These are phyloP conservation scores for Penicillium robsamsonii DNA, from an alignment of 495 filamentous ascomycete species.

Conservation along the genomic window DNA sequence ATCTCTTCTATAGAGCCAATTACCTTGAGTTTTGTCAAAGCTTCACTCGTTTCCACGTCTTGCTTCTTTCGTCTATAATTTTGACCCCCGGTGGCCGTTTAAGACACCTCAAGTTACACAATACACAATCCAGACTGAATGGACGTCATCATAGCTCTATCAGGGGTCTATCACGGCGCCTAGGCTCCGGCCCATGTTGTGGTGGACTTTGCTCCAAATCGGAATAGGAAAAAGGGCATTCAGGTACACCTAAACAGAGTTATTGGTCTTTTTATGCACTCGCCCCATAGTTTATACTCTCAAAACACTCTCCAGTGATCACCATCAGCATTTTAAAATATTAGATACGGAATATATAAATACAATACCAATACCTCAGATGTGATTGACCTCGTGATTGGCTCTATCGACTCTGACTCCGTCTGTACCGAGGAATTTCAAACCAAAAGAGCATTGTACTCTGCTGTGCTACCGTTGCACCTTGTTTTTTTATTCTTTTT, in stretches of 20 bases:
- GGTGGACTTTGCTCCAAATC: constrained; percentile 7
- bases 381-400: constrained; percentile 14
- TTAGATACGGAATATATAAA: background rate
- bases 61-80: constrained; percentile 1
- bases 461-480: constrained; percentile 25
- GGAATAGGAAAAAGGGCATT: constrained; percentile 4
- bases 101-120: constrained; percentile 29
- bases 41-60: background rate
- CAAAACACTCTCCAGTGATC: background rate
- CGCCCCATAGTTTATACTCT: background rate
- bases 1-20: background rate
- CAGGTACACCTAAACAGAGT: background rate
- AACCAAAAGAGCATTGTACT: constrained; percentile 6
- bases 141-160: constrained; percentile 1
- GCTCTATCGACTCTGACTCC: background rate
- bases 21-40: background rate
- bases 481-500: constrained; percentile 5
- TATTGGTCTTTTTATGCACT: constrained; percentile 1
- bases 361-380: constrained; percentile 13
- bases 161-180: constrained; percentile 18
- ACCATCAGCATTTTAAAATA: background rate
- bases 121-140: constrained; percentile 7
- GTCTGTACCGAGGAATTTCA: background rate
- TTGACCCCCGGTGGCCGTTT: constrained; percentile 2
- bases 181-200: constrained; percentile 12